Conservation (phyloP, 345 rosid genomes). For the Brassica rapa region DNA sequence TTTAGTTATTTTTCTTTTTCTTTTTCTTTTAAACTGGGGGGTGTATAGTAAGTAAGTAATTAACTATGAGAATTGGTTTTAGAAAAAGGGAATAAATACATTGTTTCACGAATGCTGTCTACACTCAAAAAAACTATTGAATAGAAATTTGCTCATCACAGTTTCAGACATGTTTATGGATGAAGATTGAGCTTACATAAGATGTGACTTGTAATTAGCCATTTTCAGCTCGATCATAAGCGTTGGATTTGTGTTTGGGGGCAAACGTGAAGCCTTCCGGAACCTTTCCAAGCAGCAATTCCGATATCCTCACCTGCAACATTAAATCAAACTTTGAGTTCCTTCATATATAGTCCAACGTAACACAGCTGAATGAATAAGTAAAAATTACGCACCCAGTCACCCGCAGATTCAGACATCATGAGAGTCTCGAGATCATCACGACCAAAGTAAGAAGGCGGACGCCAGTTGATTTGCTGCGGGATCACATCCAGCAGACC, state of each 20-base stretch:
- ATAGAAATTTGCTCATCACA: neutral
- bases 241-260: constrained; percentile 91
- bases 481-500: constrained; percentile 87
- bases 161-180: constrained; percentile 1
- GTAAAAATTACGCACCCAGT: constrained; percentile 61
- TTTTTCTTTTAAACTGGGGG: neutral
- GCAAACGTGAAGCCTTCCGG: constrained; percentile 90
- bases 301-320: constrained; percentile 77
- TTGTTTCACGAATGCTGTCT: neutral
- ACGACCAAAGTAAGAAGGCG: constrained; percentile 85
- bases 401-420: constrained; percentile 96
- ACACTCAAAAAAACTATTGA: neutral
- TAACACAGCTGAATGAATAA: neutral
- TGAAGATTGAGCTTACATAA: constrained; percentile 7
- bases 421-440: constrained; percentile 95
- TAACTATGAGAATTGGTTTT: neutral
- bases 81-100: neutral
- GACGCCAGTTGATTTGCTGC: constrained; percentile 85
- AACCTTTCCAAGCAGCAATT: constrained; percentile 91
- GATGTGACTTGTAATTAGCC: constrained; percentile 49
- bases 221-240: constrained; percentile 86
- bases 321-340: neutral
- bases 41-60: neutral
- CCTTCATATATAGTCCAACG: neutral
- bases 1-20: neutral